Base-by-base conservation (phyloP, 495 filamentous ascomycete genomes). In the Aspergillus bridgeri region DNA sequence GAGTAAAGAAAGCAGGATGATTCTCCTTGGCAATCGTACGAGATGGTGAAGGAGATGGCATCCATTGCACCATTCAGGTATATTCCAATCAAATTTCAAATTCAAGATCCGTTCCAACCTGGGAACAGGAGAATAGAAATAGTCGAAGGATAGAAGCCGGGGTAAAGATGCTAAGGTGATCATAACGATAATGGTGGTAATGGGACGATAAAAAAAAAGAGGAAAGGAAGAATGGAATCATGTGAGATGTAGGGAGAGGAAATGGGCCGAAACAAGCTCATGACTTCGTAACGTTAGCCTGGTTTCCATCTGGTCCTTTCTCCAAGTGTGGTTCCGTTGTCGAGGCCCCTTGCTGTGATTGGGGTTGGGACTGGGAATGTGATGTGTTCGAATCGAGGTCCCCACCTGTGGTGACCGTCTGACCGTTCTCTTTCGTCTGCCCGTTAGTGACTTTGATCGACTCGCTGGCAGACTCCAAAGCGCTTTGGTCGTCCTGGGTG, bases 401-500 rank as follows among this genome's bases (percentile, higher is more conserved):
- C 19, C 48, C 53, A 52, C 22, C 38, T 44, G 45, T 54, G 13
- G 57, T 33, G 11, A 45, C 22, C 38, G 38, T 22, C 23, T 27
- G 57, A 11, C 45, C 42, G 20, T 42, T 27, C 22, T 13, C 11
- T 15, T 15, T 50, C 33, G 45, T 57, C 33, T 57, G 53, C 23
- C 64, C 64, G 38, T 66, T 66, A 18, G 45, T 20, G 44, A 51
- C 56, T 48, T 46, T 20, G 15, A 47, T 51, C 42, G 51, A 22
- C 9, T 56, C 56, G 20, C 67, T 55, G 23, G 60, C 56, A 9
- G n/a, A 38, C 19, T 48, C 50, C 42, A 57, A 19, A 17, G 57
- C 55, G 11, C 52, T n/a, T 8, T 53, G 57, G 20, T 67, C 58
- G 23, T 63, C 56, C 38, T 75, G 63, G 1, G 66, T 71, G 2